Conservation (phyloP, 2,329 filamentous ascomycete species). For the Aureobasidium leucospermi region DNA sequence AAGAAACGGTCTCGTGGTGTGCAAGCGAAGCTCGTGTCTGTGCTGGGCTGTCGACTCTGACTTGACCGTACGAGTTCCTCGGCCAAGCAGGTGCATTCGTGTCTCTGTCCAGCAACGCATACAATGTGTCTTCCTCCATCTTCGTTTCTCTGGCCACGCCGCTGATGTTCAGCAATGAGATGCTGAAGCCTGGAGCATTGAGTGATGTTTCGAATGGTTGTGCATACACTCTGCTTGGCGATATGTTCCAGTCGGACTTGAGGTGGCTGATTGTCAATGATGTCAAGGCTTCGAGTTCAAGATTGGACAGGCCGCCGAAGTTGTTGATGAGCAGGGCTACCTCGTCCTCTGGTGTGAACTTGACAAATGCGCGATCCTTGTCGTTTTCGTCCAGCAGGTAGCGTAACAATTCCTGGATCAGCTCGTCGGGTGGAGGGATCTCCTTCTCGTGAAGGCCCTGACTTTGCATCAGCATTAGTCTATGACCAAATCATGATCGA, state of each 20-base stretch:
- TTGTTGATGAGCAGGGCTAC: conserved; percentile 43
- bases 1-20: conserved; percentile 14
- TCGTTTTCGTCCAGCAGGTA: conserved; percentile 43
- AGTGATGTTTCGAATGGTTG: conserved; percentile 47
- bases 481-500: not conserved
- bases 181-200: conserved; percentile 50
- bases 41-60: not conserved
- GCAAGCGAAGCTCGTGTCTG: not conserved
- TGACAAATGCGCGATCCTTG: conserved; percentile 42
- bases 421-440: conserved; percentile 42
- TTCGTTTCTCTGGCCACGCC: conserved; percentile 36
- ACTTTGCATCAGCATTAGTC: not conserved
- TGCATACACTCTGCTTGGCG: conserved; percentile 40
- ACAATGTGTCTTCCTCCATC: conserved; percentile 34
- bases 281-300: conserved; percentile 43
- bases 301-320: conserved; percentile 41
- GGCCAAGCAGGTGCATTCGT: conserved; percentile 48
- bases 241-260: conserved; percentile 42
- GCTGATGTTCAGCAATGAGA: conserved; percentile 47
- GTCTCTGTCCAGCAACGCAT: conserved; percentile 42
- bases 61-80: conserved; percentile 35
- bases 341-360: conserved; percentile 39
- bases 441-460: conserved; percentile 39
- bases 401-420: conserved; percentile 41
- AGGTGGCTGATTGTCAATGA: conserved; percentile 34